Base-by-base conservation (phyloP, 306 rosid genomes). In the Sicyos edulis region DNA sequence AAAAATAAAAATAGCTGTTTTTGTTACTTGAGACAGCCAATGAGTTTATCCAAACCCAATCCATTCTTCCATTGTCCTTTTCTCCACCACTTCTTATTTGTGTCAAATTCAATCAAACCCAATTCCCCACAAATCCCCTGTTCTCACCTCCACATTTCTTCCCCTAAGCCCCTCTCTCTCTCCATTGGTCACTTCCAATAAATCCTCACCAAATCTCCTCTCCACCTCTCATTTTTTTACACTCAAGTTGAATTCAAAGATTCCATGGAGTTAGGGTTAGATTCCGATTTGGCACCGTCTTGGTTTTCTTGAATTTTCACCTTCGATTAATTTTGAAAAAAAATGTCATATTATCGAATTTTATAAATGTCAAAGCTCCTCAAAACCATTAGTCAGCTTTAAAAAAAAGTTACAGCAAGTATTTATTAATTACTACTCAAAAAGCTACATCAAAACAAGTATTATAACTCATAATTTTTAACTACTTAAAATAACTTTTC, bases 21-120 rank as follows among this genome's bases (percentile, higher is more conserved):
- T n/a, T n/a, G n/a, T n/a, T n/a, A n/a, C n/a, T n/a, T n/a, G n/a
- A n/a, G n/a, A n/a, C n/a, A n/a, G n/a, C n/a, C n/a, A n/a, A n/a
- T n/a, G n/a, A n/a, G n/a, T n/a, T n/a, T n/a, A n/a, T n/a, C n/a
- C n/a, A n/a, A n/a, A n/a, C 54, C 7, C 34, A 47, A 54, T 67
- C 54, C 1, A 7, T 45, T 4, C n/a, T 47, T 21, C 72, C 40
- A 10, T 67, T 49, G 72, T 68, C 44, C 21, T 68, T 68, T 21
- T 68, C 57, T 67, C 72, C 54, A 65, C 71, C 54, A 17, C 71
- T 20, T 21, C 19, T 66, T n/a, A 8, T 37, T 62, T 37, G 8
- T 32, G 15, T 62, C 49, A 8, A 16, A 57, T 57, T 62, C 68
- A 62, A 62, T 62, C 68, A 62, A 16, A 61, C 14, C 49, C 67